Base-by-base conservation (phyloP, 2,329 filamentous ascomycete genomes). In the Metarhizium robertsii region DNA sequence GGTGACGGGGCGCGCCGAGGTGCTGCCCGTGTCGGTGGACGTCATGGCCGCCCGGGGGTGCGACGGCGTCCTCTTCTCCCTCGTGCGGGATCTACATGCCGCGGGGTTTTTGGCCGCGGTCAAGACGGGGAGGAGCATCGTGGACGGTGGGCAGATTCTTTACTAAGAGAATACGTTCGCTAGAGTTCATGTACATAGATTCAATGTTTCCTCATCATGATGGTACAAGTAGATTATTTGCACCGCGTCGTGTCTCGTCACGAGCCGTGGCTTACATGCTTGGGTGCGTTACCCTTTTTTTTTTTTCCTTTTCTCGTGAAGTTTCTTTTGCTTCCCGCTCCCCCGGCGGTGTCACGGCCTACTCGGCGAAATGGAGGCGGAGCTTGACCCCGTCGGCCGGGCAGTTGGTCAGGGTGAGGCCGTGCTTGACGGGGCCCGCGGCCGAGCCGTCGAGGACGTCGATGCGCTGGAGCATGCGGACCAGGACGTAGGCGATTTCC, bases 41-140 rank as follows among this genome's bases (percentile, higher is more conserved):
- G 69, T 85, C 20, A 68, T 85, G 67, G 81, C 75, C 0, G 78
- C 80, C 0, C 78, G 76, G 59, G 81, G 82, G 0, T 86, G 83
- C 58, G 83, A 86, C 66, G 78, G 79, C 0, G 72, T 85, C 69
- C 61, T 85, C 30, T 79, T 78, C 46, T 74, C 72, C 47, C 64
- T 85, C 52, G 77, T 81, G 2, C 68, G 75, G 52, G 77, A 80
- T 46, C 58, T 85, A 55, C 71, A 77, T 1, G 67, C 67, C 30
- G 74, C 70, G 16, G 80, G 79, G 0, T 70, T 83, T 3, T 20
- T 83, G 46, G 70, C 69, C 50, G 60, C 72, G 3, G 77, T 75
- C 2, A 65, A 70, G 62, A 66, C 73, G 2, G 79, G 80, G 1
- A 62, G 62, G 7, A 62, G 63, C 6, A 57, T 69, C 32, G 43